These are phyloP conservation scores for Chernovozyma sophiae-reginae DNA, from an alignment of 1,139 yeast species.

Conservation along the genomic window DNA sequence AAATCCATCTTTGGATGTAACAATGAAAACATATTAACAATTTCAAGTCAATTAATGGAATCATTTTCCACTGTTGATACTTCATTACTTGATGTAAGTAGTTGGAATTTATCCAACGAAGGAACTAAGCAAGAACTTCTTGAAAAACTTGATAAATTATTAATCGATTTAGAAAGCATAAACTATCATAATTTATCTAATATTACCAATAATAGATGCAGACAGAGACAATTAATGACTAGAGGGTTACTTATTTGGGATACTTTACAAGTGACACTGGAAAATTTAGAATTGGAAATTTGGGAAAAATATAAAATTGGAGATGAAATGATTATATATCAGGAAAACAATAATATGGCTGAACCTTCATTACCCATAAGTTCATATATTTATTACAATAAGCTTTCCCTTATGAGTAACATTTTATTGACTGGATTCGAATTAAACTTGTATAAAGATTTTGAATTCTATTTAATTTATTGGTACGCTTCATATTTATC, in stretches of 20 bases:
- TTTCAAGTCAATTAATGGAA: conserved; percentile 21
- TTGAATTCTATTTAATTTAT: conserved; percentile 66
- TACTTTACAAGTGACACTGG: conserved; percentile 68
- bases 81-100: conserved; percentile 17
- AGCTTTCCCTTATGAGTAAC: conserved; percentile 67
- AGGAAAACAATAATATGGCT: conserved; percentile 7
- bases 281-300: conserved; percentile 45
- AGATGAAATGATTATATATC: conserved; percentile 23
- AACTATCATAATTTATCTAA: conserved; percentile 54
- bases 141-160: conserved; percentile 12
- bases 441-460: conserved; percentile 65
- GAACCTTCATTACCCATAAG: conserved; percentile 52
- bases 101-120: conserved; percentile 21
- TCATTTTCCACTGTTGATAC: conserved; percentile 24
- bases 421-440: conserved; percentile 74
- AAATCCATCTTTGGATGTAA: conserved; percentile 42
- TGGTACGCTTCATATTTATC: conserved; percentile 62
- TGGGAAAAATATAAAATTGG: conserved; percentile 29
- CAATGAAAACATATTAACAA: conserved; percentile 11
- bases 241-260: conserved; percentile 67
- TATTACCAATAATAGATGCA: conserved; percentile 69
- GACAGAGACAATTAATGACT: conserved; percentile 71
- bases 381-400: conserved; percentile 63
- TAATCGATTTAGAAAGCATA: conserved; percentile 41
- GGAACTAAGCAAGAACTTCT: conserved; percentile 11